A percentile compares a stretch with the other conserved stretches of the same genome.
Evolutionary conservation across 148 eudicot species (phyloP).

Genomic region (Amaranthus cruentus): DNA sequence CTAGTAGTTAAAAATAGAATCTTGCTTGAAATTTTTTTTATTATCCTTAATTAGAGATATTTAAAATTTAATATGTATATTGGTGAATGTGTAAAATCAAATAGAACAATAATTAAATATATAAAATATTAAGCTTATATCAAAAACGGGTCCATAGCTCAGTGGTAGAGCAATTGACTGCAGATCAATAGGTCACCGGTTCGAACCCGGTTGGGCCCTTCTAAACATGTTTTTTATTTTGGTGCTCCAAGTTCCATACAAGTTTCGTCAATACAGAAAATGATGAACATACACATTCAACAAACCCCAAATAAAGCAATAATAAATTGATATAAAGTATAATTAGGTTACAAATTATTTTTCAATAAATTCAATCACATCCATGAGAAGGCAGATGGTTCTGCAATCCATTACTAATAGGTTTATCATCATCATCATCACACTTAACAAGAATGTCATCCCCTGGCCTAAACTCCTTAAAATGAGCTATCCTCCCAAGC

Average conservation of each 20-base stretch:
- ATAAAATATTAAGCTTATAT: no score
- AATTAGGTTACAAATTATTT: not conserved
- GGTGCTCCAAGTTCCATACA: not conserved
- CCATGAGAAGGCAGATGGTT: slow-evolving; percentile 64
- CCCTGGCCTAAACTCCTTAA: slow-evolving; percentile 46
- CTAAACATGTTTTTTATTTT: not conserved
- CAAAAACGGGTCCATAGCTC: slow-evolving; percentile 30
- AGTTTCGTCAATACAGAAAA: not conserved
- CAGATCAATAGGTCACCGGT: slow-evolving; percentile 48
- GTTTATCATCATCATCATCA: slow-evolving; percentile 6
- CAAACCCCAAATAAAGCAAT: not conserved
- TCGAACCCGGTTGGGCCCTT: slow-evolving; percentile 54
- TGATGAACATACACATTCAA: not conserved
- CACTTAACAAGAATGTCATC: slow-evolving; percentile 32
- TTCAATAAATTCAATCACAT: slow-evolving; percentile 19
- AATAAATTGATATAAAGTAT: not conserved
- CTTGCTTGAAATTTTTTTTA: no score
- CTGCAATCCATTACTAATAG: slow-evolving; percentile 20
- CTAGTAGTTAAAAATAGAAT: no score
- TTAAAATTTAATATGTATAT: no score
- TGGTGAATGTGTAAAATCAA: no score
- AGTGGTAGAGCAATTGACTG: slow-evolving; percentile 36
- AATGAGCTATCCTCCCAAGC: slow-evolving; percentile 65
- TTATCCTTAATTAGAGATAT: no score
- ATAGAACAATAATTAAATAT: no score